These are phyloP conservation scores for Stachybotrys chlorohalonatus DNA, from an alignment of 2,329 filamentous ascomycete species.

Conservation along the genomic window DNA sequence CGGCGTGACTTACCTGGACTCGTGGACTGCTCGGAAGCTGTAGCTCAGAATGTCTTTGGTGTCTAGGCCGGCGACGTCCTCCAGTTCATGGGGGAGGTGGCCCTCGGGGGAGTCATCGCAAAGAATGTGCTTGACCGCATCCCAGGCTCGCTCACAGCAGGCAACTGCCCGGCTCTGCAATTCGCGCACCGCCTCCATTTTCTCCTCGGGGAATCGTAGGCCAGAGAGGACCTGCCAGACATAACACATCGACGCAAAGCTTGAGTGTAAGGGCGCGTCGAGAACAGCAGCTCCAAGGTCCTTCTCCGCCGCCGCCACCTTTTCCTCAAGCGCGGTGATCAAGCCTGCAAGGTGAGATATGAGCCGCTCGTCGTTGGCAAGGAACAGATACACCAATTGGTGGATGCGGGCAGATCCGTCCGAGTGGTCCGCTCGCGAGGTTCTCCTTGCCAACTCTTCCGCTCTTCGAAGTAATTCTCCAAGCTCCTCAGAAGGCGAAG, in stretches of 20 bases:
- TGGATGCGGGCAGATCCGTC: constrained; percentile 79
- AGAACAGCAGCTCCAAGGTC: constrained; percentile 60
- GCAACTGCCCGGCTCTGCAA: constrained; percentile 48
- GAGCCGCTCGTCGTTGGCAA: constrained; percentile 30
- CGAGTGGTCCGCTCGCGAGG: constrained; percentile 81
- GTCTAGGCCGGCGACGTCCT: constrained; percentile 60
- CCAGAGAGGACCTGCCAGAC: constrained; percentile 43
- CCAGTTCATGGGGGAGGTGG: constrained; percentile 67
- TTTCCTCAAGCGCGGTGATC: constrained; percentile 52
- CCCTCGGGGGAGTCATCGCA: constrained; percentile 95
- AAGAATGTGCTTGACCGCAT: constrained; percentile 63
- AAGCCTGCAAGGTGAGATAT: constrained; percentile 47
- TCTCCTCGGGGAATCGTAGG: constrained; percentile 24
- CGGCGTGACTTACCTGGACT: constrained; percentile 59
- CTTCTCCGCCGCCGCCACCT: constrained; percentile 51
- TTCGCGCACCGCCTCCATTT: constrained; percentile 23
- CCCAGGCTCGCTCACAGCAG: constrained; percentile 66
- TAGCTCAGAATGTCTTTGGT: constrained; percentile 90
- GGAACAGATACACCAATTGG: constrained; percentile 57
- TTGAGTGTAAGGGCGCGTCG: constrained; percentile 58
- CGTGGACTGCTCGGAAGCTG: constrained; percentile 90
- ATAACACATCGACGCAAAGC: constrained; percentile 56
- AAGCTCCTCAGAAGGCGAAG: constrained; percentile 23
- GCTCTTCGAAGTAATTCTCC: constrained; percentile 40
- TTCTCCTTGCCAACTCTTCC: constrained; percentile 52